phyloP scores from a whole-genome alignment of 2,329 filamentous ascomycete species.

The Penicillium sp. region DNA sequence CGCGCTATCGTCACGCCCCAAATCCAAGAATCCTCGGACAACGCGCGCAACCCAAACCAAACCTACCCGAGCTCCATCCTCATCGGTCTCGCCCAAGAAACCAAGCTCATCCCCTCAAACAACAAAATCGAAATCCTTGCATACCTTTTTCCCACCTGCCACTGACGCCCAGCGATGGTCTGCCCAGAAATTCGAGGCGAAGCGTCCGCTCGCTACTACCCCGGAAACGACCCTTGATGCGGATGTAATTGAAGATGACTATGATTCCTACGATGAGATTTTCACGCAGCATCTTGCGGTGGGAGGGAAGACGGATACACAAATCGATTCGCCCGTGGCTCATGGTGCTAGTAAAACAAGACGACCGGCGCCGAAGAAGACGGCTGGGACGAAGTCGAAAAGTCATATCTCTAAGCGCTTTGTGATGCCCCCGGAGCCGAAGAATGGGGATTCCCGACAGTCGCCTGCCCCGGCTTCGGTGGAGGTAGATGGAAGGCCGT shows the following conservation, averaged over 20 bases:
- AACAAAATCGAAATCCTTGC: constrained; percentile 41
- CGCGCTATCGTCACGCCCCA: constrained; percentile 21
- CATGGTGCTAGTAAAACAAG: constrained; percentile 11
- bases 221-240: constrained; percentile 35
- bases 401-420: constrained; percentile 34
- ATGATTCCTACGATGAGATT: constrained; percentile 44
- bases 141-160: constrained; percentile 48
- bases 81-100: constrained; percentile 38
- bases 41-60: constrained; percentile 13
- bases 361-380: constrained; percentile 24
- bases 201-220: constrained; percentile 15
- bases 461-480: constrained; percentile 16
- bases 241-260: constrained; percentile 47
- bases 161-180: constrained; percentile 47
- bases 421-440: constrained; percentile 23
- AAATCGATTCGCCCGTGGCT: constrained; percentile 10
- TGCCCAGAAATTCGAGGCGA: constrained; percentile 32
- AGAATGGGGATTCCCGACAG: background rate
- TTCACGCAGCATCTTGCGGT: constrained; percentile 39
- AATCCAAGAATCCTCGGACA: constrained; percentile 10
- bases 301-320: constrained; percentile 18
- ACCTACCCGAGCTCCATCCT: constrained; percentile 26
- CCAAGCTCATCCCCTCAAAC: constrained; percentile 15
- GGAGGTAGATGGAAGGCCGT: constrained; percentile 66
- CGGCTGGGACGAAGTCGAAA: constrained; percentile 16